phyloP scores from a whole-genome alignment of 169 alveolate genomes.

The Plasmodium gallinaceum region DNA sequence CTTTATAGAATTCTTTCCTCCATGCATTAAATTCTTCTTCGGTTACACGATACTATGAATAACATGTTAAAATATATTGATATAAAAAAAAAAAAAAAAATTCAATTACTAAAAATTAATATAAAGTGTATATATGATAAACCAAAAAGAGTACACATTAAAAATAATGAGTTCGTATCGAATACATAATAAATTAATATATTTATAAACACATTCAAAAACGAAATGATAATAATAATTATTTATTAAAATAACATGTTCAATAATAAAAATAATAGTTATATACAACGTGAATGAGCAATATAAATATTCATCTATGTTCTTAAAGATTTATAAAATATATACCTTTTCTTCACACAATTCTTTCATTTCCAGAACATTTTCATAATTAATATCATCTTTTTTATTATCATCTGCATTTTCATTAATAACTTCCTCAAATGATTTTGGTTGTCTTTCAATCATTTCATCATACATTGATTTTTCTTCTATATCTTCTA shows the following conservation, averaged over 20 bases:
- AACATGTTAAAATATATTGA: not conserved
- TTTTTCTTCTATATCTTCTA: constrained; percentile 56
- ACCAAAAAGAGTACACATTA: not conserved
- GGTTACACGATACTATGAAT: constrained; percentile 57
- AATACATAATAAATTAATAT: not conserved
- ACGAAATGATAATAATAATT: no score
- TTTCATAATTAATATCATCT: constrained; percentile 20
- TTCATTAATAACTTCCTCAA: constrained; percentile 10
- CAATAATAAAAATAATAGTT: not conserved
- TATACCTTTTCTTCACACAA: constrained; percentile 56
- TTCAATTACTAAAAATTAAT: no score
- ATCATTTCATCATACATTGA: constrained; percentile 75
- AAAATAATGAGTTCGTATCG: not conserved
- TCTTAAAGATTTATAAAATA: not conserved
- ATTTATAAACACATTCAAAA: not conserved
- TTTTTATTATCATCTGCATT: constrained; percentile 28
- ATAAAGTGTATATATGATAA: not conserved
- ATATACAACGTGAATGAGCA: not conserved
- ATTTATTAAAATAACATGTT: no score
- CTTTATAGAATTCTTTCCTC: constrained; percentile 65
- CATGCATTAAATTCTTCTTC: constrained; percentile 75
- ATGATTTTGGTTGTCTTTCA: constrained; percentile 28
- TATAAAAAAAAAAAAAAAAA: no score
- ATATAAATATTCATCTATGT: not conserved
- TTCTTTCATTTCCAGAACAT: constrained; percentile 61